Conservation (phyloP, 345 rosid genomes). For the Gossypium turneri region DNA sequence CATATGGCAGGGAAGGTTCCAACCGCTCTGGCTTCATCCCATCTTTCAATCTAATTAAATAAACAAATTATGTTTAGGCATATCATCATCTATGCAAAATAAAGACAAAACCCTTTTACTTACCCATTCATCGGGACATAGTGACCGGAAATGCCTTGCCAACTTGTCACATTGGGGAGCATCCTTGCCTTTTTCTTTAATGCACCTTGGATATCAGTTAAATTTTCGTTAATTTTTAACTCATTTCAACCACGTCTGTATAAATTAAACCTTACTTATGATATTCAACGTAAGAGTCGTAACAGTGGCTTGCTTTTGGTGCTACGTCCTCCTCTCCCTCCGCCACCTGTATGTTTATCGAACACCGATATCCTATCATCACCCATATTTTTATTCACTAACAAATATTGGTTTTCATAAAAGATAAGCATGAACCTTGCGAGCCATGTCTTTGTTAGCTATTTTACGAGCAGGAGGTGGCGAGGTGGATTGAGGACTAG, state of each 20-base stretch:
- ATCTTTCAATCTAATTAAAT: conserved; percentile 29
- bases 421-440: conserved; percentile 13
- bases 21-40: conserved; percentile 27
- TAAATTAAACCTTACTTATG: conserved; percentile 16
- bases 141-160: conserved; percentile 29
- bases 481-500: conserved; percentile 14
- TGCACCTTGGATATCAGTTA: conserved; percentile 20
- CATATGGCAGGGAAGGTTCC: conserved; percentile 20
- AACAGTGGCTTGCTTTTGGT: conserved; percentile 35
- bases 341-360: not conserved
- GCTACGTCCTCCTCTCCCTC: conserved; percentile 12
- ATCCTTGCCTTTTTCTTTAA: conserved; percentile 21
- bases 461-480: not conserved
- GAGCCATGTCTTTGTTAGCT: conserved; percentile 16
- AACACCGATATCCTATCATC: no score
- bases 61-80: not conserved
- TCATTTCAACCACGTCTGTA: not conserved
- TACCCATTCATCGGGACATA: conserved; percentile 46
- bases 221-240: not conserved
- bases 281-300: conserved; percentile 28
- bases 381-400: no score
- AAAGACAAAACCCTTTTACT: not conserved
- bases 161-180: conserved; percentile 26
- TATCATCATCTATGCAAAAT: not conserved
- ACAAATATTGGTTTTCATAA: not conserved